Conservation (phyloP, 805 yeast genomes). For the Candida oleophila region DNA sequence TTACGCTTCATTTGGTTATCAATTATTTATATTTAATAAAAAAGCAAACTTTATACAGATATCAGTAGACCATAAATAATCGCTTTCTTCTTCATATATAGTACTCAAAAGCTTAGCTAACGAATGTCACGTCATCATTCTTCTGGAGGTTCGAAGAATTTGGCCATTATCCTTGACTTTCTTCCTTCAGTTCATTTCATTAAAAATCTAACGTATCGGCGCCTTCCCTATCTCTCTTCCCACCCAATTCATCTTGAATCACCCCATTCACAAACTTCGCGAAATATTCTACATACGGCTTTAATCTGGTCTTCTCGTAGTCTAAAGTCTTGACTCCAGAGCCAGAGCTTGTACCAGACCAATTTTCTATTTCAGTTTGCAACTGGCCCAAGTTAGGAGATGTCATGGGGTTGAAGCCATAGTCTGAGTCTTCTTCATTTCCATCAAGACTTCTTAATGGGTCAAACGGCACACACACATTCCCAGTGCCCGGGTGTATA, state of each 20-base stretch:
- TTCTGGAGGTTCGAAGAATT: too few relatives aligned
- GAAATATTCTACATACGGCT: slow-evolving; percentile 69
- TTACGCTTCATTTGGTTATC: too few relatives aligned
- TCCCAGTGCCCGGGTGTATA: slow-evolving; percentile 94
- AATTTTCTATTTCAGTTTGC: slow-evolving; percentile 53
- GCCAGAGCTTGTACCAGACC: slow-evolving; percentile 10
- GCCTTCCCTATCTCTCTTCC: slow-evolving; percentile 32
- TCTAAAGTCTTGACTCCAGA: slow-evolving; percentile 31
- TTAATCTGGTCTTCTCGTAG: slow-evolving; percentile 66
- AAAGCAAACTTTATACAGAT: too few relatives aligned
- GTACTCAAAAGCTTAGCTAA: too few relatives aligned
- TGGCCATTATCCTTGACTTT: background rate
- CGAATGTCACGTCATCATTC: background rate
- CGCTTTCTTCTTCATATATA: too few relatives aligned
- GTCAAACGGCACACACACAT: slow-evolving; percentile 87
- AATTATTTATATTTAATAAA: too few relatives aligned
- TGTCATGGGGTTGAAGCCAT: slow-evolving; percentile 70
- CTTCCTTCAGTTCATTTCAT: too few relatives aligned
- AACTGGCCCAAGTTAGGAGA: slow-evolving; percentile 75
- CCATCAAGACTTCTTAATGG: slow-evolving; percentile 39
- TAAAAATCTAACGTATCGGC: slow-evolving; percentile 34
- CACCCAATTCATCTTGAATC: slow-evolving; percentile 51
- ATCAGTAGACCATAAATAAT: too few relatives aligned
- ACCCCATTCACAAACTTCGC: slow-evolving; percentile 58
- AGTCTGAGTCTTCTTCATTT: slow-evolving; percentile 34